Evolutionary conservation across 768 basidiomycete genomes (phyloP).

Genomic region (Coprinellus micaceus): DNA sequence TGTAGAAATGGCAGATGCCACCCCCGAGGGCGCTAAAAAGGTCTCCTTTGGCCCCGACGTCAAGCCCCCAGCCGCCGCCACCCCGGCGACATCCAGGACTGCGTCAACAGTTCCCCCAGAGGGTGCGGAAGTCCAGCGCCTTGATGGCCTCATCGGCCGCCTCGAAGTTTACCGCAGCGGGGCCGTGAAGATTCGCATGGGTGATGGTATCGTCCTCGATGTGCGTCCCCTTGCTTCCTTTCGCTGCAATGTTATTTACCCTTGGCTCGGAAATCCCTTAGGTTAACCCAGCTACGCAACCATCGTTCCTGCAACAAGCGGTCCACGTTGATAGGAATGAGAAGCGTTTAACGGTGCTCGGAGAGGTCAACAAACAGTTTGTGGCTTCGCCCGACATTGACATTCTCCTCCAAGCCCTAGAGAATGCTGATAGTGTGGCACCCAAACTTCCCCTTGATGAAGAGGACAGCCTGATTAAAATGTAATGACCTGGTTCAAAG

Average conservation of each 20-base stretch:
- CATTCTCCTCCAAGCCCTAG: conserved; percentile 63
- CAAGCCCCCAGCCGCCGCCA: conserved; percentile 33
- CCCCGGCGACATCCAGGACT: conserved; percentile 19
- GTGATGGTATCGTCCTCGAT: conserved; percentile 78
- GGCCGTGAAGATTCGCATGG: conserved; percentile 79
- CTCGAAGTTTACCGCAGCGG: conserved; percentile 86
- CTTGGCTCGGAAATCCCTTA: conserved; percentile 21
- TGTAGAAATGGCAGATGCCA: conserved; percentile 31
- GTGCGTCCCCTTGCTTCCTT: conserved; percentile 41
- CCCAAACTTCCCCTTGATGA: conserved; percentile 27
- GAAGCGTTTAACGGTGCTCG: conserved; percentile 67
- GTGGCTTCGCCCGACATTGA: conserved; percentile 84
- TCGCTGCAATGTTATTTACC: background rate
- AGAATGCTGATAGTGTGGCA: conserved; percentile 39
- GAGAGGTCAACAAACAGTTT: conserved; percentile 85
- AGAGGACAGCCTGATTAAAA: conserved; percentile 49
- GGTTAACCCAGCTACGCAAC: conserved; percentile 80
- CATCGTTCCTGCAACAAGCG: conserved; percentile 87
- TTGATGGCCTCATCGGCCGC: conserved; percentile 80
- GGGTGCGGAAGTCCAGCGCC: conserved; percentile 27
- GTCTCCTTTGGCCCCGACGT: conserved; percentile 66
- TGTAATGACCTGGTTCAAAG: no score
- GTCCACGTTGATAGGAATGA: conserved; percentile 61
- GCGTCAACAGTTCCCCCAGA: conserved; percentile 29
- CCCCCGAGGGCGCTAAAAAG: conserved; percentile 33